Conservation (phyloP, 345 rosid genomes). For the Rubroshorea leprosula region DNA sequence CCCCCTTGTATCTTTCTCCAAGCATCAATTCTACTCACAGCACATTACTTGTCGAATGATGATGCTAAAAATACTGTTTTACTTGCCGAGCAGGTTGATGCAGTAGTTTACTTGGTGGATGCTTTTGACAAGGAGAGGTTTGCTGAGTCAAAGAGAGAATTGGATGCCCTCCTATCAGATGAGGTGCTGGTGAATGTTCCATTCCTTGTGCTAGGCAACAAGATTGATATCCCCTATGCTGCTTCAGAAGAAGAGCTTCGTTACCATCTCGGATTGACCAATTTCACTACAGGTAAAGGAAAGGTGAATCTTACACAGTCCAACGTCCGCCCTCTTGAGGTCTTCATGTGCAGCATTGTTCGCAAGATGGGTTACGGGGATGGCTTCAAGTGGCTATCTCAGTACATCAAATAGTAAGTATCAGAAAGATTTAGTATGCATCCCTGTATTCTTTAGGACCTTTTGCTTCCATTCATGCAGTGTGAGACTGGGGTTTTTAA, state of each 20-base stretch:
- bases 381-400: conserved; percentile 72
- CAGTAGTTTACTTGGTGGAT: conserved; percentile 72
- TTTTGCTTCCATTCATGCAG: neutral
- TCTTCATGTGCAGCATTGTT: conserved; percentile 80
- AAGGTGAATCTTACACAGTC: conserved; percentile 43
- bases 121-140: conserved; percentile 71
- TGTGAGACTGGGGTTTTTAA: conserved; percentile 9
- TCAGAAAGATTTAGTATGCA: neutral
- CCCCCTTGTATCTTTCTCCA: neutral
- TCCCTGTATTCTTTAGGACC: neutral
- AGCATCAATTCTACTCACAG: neutral
- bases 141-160: conserved; percentile 60
- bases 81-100: conserved; percentile 54
- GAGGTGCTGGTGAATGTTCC: conserved; percentile 56
- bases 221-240: no score
- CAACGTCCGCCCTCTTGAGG: conserved; percentile 60
- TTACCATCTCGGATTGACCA: conserved; percentile 55
- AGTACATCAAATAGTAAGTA: conserved; percentile 59
- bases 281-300: conserved; percentile 74
- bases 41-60: neutral
- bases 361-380: conserved; percentile 86
- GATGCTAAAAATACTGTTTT: neutral
- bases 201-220: conserved; percentile 62
- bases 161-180: conserved; percentile 65
- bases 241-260: conserved; percentile 70